Evolutionary conservation across 768 basidiomycete genomes (phyloP), one percentile per base, ranked within the genome.

Genomic region (Tylopilus cervinicoccineus): DNA sequence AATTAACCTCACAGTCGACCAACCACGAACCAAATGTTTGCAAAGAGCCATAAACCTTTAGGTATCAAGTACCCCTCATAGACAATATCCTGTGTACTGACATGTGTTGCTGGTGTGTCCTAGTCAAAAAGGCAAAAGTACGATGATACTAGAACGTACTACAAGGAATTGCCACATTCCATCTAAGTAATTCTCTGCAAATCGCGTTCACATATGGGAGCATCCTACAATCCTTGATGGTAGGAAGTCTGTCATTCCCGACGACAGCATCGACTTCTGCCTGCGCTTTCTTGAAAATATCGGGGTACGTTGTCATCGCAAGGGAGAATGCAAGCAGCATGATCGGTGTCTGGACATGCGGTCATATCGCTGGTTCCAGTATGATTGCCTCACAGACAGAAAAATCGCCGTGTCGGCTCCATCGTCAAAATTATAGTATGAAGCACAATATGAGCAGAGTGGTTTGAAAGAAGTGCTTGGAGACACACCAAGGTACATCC

Each of bases 351-450:
- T 53, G 23, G 1, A n/a, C 5, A 6, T n/a, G n/a, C n/a, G n/a
- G n/a, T n/a, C n/a, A n/a, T n/a, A n/a, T n/a, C 1, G 10, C n/a
- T n/a, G n/a, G n/a, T 13, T 43, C 31, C 24, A 48, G 22, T 14
- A 9, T 11, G 13, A 38, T 29, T 38, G 3, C 3, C 13, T 40
- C 12, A 5, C 6, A 8, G 3, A 19, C 3, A n/a, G n/a, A 16
- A 67, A 11, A 27, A 43, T 17, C 12, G 52, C 58, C 1, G 53
- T 58, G 11, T 61, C 56, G 3, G 54, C 23, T 41, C 48, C 60
- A 23, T 31, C 77, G n/a, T n/a, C n/a, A n/a, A n/a, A n/a, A n/a
- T n/a, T n/a, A n/a, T 75, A 38, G 32, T 29, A 29, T 7, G 37
- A 12, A 5, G 27, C 12, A 16, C 4, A 2, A 52, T 11, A n/a